Evolutionary conservation across 805 yeast genomes (phyloP), one percentile per base, ranked within the genome.

Genomic region (Lipomyces chichibuensis): DNA sequence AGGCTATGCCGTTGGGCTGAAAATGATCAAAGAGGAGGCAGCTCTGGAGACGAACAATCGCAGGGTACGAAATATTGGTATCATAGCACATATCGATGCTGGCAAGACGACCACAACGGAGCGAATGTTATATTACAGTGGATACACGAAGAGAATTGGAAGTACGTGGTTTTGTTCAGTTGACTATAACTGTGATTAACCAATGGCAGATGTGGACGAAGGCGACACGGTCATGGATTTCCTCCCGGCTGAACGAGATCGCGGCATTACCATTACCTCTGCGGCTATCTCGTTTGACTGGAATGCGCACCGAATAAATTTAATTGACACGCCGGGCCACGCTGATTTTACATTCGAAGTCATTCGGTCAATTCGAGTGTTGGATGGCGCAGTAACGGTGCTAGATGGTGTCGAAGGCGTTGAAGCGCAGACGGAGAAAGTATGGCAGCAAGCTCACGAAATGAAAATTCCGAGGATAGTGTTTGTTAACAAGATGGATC

Each of bases 61-160:
- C 33, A 29, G 54, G 14, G 67, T 67, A 32, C 81, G 99, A 67
- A 94, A 95, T 78, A 91, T 95, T 43, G 99, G 99, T 1, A 92
- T 95, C 73, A 92, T 95, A 53, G 99, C 99, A n/a, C 99, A 95
- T 76, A 95, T 95, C 63, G 99, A 95, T 81, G 99, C 99, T 2
- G 99, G 99, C 0, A 95, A 95, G 78, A 95, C 99, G 2, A 95
- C 99, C 1, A 93, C 99, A 0, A 94, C 99, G 0, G 99, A 95
- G 76, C 81, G 98, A 57, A 90, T 95, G 92, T 85, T 95, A n/a
- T 94, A 84, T 75, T 93, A 90, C 76, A 84, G 93, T 63, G 98
- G 98, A 0, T 83, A 88, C 65, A 94, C 90, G 0, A 81, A 82
- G 33, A 77, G 92, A 29, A 88, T 95, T 2, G 99, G 99, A 0